These are phyloP conservation scores for Claviceps maximensis DNA, from an alignment of 2,329 filamentous ascomycete species.

Conservation along the genomic window DNA sequence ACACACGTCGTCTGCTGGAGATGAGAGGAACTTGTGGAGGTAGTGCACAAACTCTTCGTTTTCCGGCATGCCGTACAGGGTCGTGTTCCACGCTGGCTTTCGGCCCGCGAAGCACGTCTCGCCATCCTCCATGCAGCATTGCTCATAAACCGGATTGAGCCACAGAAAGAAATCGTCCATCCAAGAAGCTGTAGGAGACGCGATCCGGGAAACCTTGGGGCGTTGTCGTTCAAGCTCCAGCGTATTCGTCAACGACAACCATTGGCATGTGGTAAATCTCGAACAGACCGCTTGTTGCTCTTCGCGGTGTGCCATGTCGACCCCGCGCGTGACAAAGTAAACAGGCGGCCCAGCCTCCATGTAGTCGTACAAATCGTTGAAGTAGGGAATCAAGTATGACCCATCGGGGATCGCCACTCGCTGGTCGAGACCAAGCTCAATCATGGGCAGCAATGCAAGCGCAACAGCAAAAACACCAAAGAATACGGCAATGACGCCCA, in stretches of 20 bases:
- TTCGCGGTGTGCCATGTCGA: constrained; percentile 62
- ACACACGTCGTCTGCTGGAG: constrained; percentile 72
- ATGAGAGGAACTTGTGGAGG: constrained; percentile 65
- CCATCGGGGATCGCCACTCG: constrained; percentile 86
- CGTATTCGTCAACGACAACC: constrained; percentile 73
- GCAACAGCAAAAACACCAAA: constrained; percentile 77
- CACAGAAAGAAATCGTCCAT: constrained; percentile 93
- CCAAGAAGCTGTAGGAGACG: constrained; percentile 85
- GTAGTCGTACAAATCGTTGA: constrained; percentile 90
- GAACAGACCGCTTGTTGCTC: constrained; percentile 83
- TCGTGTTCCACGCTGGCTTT: constrained; percentile 76
- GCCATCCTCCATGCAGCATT: constrained; percentile 57
- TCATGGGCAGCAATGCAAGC: constrained; percentile 69
- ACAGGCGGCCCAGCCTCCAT: constrained; percentile 85
- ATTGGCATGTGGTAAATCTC: constrained; percentile 77
- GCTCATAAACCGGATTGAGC: constrained; percentile 73
- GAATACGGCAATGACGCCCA: constrained; percentile 65
- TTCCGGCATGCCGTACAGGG: constrained; percentile 81
- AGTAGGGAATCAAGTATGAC: constrained; percentile 91
- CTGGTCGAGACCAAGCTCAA: constrained; percentile 84
- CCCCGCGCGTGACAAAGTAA: constrained; percentile 79
- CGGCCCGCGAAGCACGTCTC: constrained; percentile 68
- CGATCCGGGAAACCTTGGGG: constrained; percentile 73
- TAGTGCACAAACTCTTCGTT: constrained; percentile 84
- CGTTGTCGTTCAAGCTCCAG: constrained; percentile 91